A percentile compares a stretch with the other conserved stretches of the same genome.
These are phyloP conservation scores for Debaryomyces udenii DNA, from an alignment of 1,139 yeast species.

Conservation along the genomic window DNA sequence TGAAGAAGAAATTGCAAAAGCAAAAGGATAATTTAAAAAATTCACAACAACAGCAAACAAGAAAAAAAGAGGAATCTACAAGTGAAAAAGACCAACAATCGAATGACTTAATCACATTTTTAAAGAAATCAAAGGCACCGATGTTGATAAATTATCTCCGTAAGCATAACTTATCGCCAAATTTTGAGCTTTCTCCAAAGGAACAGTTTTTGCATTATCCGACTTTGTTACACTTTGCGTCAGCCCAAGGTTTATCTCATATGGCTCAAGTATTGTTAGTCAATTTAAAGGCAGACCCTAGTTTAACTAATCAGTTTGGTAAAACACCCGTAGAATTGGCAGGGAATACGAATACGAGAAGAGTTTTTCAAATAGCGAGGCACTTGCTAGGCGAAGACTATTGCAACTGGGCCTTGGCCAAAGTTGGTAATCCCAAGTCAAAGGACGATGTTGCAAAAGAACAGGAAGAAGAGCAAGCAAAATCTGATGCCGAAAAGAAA, in stretches of 20 bases:
- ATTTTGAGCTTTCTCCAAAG: slow-evolving; percentile 57
- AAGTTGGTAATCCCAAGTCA: slow-evolving; percentile 66
- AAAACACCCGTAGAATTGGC: slow-evolving; percentile 61
- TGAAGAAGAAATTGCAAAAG: slow-evolving; percentile 25
- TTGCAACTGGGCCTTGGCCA: slow-evolving; percentile 71
- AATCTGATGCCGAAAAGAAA: slow-evolving; percentile 39
- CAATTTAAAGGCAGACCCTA: slow-evolving; percentile 73
- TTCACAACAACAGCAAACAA: slow-evolving; percentile 24
- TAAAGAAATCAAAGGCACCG: slow-evolving; percentile 82
- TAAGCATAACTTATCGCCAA: slow-evolving; percentile 56
- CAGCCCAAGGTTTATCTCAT: slow-evolving; percentile 66
- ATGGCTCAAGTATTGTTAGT: slow-evolving; percentile 68
- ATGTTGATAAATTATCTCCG: slow-evolving; percentile 63
- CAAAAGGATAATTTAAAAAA: slow-evolving; percentile 25
- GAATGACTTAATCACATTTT: slow-evolving; percentile 55
- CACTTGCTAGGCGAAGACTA: slow-evolving; percentile 64
- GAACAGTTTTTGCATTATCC: slow-evolving; percentile 60
- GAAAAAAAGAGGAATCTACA: slow-evolving; percentile 23
- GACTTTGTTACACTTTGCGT: slow-evolving; percentile 77
- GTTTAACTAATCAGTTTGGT: slow-evolving; percentile 52
- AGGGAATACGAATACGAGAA: slow-evolving; percentile 45
- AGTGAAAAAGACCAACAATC: slow-evolving; percentile 52
- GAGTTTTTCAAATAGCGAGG: slow-evolving; percentile 72
- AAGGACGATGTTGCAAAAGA: slow-evolving; percentile 61
- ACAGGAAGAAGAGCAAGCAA: slow-evolving; percentile 37